Evolutionary conservation across 352 stramenopile genomes (phyloP).

Genomic region (Salisapilia sapeloensis): DNA sequence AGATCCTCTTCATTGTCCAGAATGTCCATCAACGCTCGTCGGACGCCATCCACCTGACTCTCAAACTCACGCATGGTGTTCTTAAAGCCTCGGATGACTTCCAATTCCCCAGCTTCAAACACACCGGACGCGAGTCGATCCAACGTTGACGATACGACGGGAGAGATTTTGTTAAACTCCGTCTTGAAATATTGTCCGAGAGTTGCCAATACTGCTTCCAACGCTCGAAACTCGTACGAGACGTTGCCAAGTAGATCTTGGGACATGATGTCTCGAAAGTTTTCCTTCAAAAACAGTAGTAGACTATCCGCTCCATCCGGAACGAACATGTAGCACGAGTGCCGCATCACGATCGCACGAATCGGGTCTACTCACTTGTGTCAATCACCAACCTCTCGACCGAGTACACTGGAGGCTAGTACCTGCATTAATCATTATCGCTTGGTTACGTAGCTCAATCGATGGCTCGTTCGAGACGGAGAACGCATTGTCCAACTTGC

Average conservation of each 20-base stretch:
- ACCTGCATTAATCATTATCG: slow-evolving; percentile 63
- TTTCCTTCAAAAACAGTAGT: slow-evolving; percentile 41
- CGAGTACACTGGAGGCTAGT: background rate
- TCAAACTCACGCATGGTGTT: slow-evolving; percentile 60
- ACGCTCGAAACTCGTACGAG: slow-evolving; percentile 43
- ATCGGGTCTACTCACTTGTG: slow-evolving; percentile 19
- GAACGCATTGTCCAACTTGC: slow-evolving; percentile 56
- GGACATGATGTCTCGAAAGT: slow-evolving; percentile 25
- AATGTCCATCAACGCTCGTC: slow-evolving; percentile 39
- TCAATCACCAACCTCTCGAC: slow-evolving; percentile 1
- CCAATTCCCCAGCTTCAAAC: slow-evolving; percentile 26
- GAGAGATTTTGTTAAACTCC: slow-evolving; percentile 26
- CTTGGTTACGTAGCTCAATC: slow-evolving; percentile 59
- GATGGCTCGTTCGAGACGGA: slow-evolving; percentile 56
- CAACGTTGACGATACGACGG: slow-evolving; percentile 20
- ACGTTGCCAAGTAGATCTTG: slow-evolving; percentile 22
- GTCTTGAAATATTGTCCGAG: slow-evolving; percentile 30
- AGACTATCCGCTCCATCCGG: slow-evolving; percentile 32
- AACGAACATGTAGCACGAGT: slow-evolving; percentile 38
- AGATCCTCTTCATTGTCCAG: slow-evolving; percentile 54
- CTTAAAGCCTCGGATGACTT: slow-evolving; percentile 47
- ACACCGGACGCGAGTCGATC: slow-evolving; percentile 28
- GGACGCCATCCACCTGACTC: slow-evolving; percentile 38
- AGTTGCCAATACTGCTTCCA: slow-evolving; percentile 43
- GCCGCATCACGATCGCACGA: slow-evolving; percentile 56